Conservation (phyloP, 805 yeast species). For the Metschnikowia similis region DNA sequence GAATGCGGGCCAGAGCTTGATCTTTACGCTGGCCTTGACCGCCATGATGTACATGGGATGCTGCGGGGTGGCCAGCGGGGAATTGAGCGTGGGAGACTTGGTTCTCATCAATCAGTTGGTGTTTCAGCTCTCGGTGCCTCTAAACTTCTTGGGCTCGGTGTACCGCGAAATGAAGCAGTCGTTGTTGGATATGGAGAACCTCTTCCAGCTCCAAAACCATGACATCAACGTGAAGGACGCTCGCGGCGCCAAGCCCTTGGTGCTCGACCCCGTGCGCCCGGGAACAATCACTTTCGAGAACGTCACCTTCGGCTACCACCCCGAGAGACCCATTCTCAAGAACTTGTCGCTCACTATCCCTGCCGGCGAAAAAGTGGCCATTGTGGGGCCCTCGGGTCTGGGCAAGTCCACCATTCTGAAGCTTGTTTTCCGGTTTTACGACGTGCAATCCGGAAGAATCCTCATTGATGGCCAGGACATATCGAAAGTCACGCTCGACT, state of each 20-base stretch:
- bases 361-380: slow-evolving; percentile 85
- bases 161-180: slow-evolving; percentile 93
- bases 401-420: slow-evolving; percentile 90
- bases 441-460: slow-evolving; percentile 71
- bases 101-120: slow-evolving; percentile 93
- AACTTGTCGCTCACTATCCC: slow-evolving; percentile 84
- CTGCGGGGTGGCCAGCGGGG: slow-evolving; percentile 80
- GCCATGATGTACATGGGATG: slow-evolving; percentile 99
- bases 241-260: slow-evolving; percentile 59
- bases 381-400: slow-evolving; percentile 95
- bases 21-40: slow-evolving; percentile 84
- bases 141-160: slow-evolving; percentile 92
- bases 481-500: slow-evolving; percentile 64
- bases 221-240: slow-evolving; percentile 61
- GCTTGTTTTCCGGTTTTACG: slow-evolving; percentile 85
- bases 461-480: slow-evolving; percentile 88
- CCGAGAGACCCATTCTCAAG: slow-evolving; percentile 77
- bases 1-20: slow-evolving; percentile 75
- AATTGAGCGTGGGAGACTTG: slow-evolving; percentile 87
- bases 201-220: slow-evolving; percentile 79
- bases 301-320: slow-evolving; percentile 88
- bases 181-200: slow-evolving; percentile 89
- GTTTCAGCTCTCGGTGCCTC: slow-evolving; percentile 91
- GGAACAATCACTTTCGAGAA: slow-evolving; percentile 87
- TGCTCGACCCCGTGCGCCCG: slow-evolving; percentile 42